These are phyloP conservation scores for Sinapis alba DNA, from an alignment of 441 rosid species.

Conservation along the genomic window DNA sequence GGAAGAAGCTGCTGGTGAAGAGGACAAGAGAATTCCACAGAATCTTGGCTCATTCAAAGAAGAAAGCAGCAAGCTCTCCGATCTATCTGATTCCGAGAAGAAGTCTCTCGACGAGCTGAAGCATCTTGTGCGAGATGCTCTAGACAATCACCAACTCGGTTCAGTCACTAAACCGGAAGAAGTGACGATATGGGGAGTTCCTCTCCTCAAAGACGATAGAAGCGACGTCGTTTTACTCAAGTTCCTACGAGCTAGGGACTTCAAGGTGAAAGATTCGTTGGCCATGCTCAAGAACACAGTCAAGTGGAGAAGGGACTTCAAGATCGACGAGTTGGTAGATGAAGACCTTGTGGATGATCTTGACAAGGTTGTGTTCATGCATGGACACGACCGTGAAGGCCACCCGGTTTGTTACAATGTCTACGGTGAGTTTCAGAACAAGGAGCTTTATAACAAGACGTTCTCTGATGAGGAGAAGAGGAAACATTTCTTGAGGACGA, in stretches of 20 bases:
- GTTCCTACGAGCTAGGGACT: constrained; percentile 67
- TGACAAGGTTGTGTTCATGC: constrained; percentile 59
- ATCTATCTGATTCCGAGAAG: constrained; percentile 67
- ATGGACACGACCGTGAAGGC: constrained; percentile 53
- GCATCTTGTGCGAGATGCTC: constrained; percentile 56
- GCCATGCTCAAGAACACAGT: constrained; percentile 62
- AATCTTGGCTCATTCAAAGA: constrained; percentile 77
- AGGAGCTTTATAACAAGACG: constrained; percentile 57
- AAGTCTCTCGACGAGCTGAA: constrained; percentile 71
- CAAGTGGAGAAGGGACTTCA: constrained; percentile 59
- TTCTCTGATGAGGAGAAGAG: constrained; percentile 66
- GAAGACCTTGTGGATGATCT: constrained; percentile 55
- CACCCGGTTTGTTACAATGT: constrained; percentile 77
- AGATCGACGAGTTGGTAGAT: constrained; percentile 48
- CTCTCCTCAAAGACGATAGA: constrained; percentile 52
- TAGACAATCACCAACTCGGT: constrained; percentile 53
- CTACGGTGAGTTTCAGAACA: constrained; percentile 61
- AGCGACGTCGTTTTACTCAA: constrained; percentile 67
- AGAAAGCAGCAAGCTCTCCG: constrained; percentile 69
- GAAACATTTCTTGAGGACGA: constrained; percentile 58
- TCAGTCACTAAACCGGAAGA: constrained; percentile 28
- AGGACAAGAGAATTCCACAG: constrained; percentile 42
- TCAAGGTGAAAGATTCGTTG: constrained; percentile 66
- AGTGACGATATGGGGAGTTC: constrained; percentile 65
- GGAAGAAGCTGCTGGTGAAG: constrained; percentile 41